Evolutionary conservation across 2,329 filamentous ascomycete species (phyloP).

Genomic region (Chrysoporthe puriensis): DNA sequence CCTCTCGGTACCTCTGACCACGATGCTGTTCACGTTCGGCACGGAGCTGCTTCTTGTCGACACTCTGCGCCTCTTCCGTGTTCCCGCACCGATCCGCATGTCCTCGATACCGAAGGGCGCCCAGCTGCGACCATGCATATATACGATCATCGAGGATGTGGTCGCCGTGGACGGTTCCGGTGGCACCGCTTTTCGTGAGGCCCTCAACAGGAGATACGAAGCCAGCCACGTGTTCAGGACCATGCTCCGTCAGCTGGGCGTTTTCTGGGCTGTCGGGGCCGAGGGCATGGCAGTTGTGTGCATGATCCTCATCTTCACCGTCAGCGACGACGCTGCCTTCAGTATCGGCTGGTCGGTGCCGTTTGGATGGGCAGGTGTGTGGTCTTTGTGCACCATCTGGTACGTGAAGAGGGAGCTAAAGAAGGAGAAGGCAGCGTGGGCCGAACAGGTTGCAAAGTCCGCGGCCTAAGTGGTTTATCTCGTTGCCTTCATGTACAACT

Average conservation of each 20-base stretch:
- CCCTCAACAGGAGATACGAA: constrained; percentile 54
- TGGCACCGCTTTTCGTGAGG: constrained; percentile 55
- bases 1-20: constrained; percentile 54
- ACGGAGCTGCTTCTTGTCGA: constrained; percentile 46
- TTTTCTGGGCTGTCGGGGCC: constrained; percentile 59
- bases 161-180: constrained; percentile 69
- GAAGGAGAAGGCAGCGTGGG: constrained; percentile 35
- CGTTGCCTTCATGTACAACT: neutral
- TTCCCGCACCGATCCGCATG: constrained; percentile 61
- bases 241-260: constrained; percentile 58
- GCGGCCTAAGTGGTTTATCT: neutral
- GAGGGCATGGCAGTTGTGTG: constrained; percentile 31
- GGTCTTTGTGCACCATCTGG: constrained; percentile 33
- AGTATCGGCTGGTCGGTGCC: constrained; percentile 34
- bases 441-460: constrained; percentile 31
- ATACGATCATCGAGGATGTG: constrained; percentile 70
- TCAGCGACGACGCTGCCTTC: constrained; percentile 32
- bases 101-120: constrained; percentile 65
- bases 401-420: constrained; percentile 35
- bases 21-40: constrained; percentile 54
- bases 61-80: constrained; percentile 39
- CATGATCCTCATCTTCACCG: constrained; percentile 33
- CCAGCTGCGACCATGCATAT: constrained; percentile 61
- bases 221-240: constrained; percentile 57
- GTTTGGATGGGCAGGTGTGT: constrained; percentile 34